Evolutionary conservation across 495 filamentous ascomycete species (phyloP).

Genomic region (Wilcoxina mikolae): DNA sequence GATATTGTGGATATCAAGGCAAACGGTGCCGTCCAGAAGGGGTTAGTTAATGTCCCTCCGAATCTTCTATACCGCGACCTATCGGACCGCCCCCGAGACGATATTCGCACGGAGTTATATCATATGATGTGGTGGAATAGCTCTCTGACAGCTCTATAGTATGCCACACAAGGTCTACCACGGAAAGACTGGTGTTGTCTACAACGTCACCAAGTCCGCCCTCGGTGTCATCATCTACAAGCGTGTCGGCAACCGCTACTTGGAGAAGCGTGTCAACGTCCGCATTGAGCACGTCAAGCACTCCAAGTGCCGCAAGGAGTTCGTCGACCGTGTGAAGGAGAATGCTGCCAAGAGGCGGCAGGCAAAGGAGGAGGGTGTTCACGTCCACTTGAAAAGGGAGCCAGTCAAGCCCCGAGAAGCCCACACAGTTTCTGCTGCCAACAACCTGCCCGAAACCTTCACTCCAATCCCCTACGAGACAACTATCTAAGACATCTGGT

Average conservation of each 20-base stretch:
- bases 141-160: constrained; percentile 33
- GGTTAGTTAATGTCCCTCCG: constrained; percentile 42
- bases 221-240: constrained; percentile 98
- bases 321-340: constrained; percentile 87
- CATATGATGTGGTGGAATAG: neutral
- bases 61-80: neutral
- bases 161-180: constrained; percentile 99
- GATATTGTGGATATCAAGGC: constrained; percentile 94
- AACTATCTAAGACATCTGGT: constrained; percentile 57
- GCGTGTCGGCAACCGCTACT: constrained; percentile 91
- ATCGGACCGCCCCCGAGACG: constrained; percentile 1
- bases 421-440: constrained; percentile 57
- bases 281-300: constrained; percentile 92
- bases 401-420: constrained; percentile 63
- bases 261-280: constrained; percentile 99
- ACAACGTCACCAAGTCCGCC: constrained; percentile 92
- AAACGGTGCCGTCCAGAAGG: constrained; percentile 97
- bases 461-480: constrained; percentile 91
- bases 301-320: constrained; percentile 87
- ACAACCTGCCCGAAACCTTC: constrained; percentile 78
- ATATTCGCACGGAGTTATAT: neutral
- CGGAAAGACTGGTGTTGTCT: constrained; percentile 94
- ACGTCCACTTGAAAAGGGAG: constrained; percentile 83
- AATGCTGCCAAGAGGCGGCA: constrained; percentile 82
- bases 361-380: constrained; percentile 76